Conservation (phyloP, 176 grass and related monocot genomes). For the Echinochloa phyllopogon region DNA sequence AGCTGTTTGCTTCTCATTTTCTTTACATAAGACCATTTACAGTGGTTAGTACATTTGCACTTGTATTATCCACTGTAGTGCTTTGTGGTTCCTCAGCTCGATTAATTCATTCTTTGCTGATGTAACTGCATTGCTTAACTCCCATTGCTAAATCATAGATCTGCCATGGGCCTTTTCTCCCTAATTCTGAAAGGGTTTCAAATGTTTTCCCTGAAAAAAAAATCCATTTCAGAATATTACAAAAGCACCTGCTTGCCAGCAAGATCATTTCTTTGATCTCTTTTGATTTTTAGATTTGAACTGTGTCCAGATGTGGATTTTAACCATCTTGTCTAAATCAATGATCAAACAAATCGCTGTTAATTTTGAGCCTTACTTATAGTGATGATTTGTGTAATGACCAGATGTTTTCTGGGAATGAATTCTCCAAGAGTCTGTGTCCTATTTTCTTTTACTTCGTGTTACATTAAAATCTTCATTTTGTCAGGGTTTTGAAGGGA, state of each 20-base stretch:
- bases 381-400: conserved; percentile 4
- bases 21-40: conserved; percentile 91
- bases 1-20: conserved; percentile 91
- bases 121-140: conserved; percentile 24
- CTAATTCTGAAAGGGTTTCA: not conserved
- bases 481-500: conserved; percentile 91
- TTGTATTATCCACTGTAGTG: conserved; percentile 20
- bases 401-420: not conserved
- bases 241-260: not conserved
- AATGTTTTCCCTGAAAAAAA: not conserved
- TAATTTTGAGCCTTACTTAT: conserved; percentile 3
- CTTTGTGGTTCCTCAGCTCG: conserved; percentile 37
- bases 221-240: conserved; percentile 19
- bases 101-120: not conserved
- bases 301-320: not conserved
- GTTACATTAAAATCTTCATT: conserved; percentile 41
- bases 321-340: conserved; percentile 32
- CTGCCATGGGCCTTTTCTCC: conserved; percentile 2
- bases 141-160: conserved; percentile 11
- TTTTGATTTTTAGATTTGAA: conserved; percentile 23
- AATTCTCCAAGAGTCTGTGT: not conserved
- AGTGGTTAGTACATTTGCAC: conserved; percentile 58
- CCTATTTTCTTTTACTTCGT: conserved; percentile 37
- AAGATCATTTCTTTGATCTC: conserved; percentile 27
- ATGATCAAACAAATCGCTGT: not conserved